A percentile compares a stretch with the other conserved stretches of the same genome.
Conservation (phyloP, 2,329 filamentous ascomycete genomes). For the Monilinia fructigena region DNA sequence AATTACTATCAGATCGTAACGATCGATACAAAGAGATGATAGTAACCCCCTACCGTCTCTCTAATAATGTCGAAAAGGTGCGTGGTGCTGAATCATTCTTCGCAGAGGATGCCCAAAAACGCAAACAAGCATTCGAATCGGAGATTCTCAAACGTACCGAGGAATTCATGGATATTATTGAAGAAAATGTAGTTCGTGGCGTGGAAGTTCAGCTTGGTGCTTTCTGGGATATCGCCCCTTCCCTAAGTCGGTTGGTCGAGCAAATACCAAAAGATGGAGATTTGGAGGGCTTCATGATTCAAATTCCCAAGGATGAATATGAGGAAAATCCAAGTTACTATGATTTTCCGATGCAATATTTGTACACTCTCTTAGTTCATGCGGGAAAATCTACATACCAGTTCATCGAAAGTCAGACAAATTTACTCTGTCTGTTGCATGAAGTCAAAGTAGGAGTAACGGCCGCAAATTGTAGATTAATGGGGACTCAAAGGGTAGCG, state of each 20-base stretch:
- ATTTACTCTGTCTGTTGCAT: conserved; percentile 83
- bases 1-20: conserved; percentile 81
- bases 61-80: conserved; percentile 76
- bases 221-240: conserved; percentile 96
- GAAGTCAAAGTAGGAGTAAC: conserved; percentile 82
- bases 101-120: conserved; percentile 69
- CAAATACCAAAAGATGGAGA: conserved; percentile 63
- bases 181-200: conserved; percentile 80
- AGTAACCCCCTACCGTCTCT: conserved; percentile 72
- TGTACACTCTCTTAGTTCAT: conserved; percentile 81
- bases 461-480: conserved; percentile 63
- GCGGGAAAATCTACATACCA: conserved; percentile 92
- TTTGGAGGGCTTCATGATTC: conserved; percentile 61
- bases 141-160: conserved; percentile 72
- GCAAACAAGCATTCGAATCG: conserved; percentile 67
- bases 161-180: conserved; percentile 75
- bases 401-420: conserved; percentile 93
- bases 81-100: conserved; percentile 81
- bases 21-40: conserved; percentile 84
- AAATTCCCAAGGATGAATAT: conserved; percentile 76
- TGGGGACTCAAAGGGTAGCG: conserved; percentile 59
- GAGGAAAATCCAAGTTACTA: conserved; percentile 83
- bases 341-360: conserved; percentile 81
- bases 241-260: conserved; percentile 73
- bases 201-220: conserved; percentile 89